Percentiles rank a stretch among this genome's conserved stretches.
phyloP scores from a whole-genome alignment of 2,329 filamentous ascomycete species.

The Epichloe festucae region DNA sequence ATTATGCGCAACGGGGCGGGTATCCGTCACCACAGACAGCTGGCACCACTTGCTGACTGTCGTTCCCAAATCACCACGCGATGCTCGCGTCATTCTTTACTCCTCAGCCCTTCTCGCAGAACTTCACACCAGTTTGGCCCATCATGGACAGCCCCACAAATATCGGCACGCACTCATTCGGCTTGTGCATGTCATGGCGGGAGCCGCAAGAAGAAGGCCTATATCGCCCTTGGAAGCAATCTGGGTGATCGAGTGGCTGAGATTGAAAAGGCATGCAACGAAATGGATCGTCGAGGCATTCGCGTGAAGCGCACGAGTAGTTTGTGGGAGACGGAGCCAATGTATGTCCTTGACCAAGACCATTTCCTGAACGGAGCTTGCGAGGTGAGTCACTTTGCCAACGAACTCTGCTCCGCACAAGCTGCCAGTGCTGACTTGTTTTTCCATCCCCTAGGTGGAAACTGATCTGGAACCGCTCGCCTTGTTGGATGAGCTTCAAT shows the following conservation, averaged over 20 bases:
- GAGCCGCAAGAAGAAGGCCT: constrained; percentile 39
- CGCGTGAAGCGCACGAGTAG: constrained; percentile 68
- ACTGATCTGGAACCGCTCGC: constrained; percentile 63
- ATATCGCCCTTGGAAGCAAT: constrained; percentile 87
- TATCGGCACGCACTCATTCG: constrained; percentile 10
- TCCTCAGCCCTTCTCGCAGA: not conserved
- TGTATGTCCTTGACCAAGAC: constrained; percentile 88
- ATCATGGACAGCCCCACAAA: not conserved
- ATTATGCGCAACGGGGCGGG: not conserved
- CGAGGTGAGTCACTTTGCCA: constrained; percentile 44
- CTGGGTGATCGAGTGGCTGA: constrained; percentile 70
- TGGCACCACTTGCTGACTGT: not conserved
- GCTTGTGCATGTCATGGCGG: constrained; percentile 24
- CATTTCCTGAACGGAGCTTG: constrained; percentile 86
- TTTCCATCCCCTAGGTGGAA: constrained; percentile 47
- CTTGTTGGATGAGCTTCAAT: constrained; percentile 69
- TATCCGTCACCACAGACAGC: not conserved
- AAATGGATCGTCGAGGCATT: constrained; percentile 64
- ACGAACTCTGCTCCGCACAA: not conserved
- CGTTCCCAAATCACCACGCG: constrained; percentile 3
- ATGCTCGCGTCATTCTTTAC: not conserved
- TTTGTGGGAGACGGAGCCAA: constrained; percentile 88
- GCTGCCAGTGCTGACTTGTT: not conserved
- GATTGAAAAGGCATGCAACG: constrained; percentile 72
- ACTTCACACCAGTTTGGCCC: not conserved